These are phyloP conservation scores for Cydonia oblonga DNA, from an alignment of 331 rosid species.

Conservation along the genomic window DNA sequence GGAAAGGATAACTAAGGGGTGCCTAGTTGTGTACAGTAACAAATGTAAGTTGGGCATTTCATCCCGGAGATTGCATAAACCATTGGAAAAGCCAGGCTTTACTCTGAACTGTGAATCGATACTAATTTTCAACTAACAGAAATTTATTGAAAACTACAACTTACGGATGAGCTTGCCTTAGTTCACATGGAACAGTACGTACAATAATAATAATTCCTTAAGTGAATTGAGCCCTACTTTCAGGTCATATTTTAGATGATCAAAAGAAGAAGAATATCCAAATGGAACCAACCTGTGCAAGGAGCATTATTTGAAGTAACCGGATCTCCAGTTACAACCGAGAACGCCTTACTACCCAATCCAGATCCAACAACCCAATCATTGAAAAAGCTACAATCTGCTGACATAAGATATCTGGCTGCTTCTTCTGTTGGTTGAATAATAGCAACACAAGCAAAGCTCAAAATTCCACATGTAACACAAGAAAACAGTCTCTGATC, in stretches of 20 bases:
- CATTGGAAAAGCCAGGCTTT: neutral
- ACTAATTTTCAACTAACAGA: neutral
- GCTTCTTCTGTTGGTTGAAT: conserved; percentile 75
- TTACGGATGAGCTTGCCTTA: neutral
- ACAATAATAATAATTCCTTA: neutral
- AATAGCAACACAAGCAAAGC: conserved; percentile 87
- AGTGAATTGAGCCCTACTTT: neutral
- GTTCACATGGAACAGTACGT: neutral
- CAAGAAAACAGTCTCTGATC: conserved; percentile 87
- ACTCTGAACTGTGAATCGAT: neutral
- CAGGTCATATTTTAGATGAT: neutral
- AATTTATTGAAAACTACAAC: neutral
- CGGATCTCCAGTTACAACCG: conserved; percentile 22
- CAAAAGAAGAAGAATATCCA: neutral
- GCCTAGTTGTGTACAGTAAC: too few species aligned
- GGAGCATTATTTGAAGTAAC: conserved; percentile 24
- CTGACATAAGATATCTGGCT: conserved; percentile 76
- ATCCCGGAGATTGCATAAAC: neutral
- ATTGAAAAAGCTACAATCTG: conserved; percentile 74
- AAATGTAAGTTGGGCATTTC: neutral
- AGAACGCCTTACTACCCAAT: conserved; percentile 28
- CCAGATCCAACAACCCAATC: conserved; percentile 72
- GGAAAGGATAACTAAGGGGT: neutral
- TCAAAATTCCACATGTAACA: conserved; percentile 81
- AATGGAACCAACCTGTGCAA: conserved; percentile 44